These are phyloP conservation scores for Amesomyces nigricolor DNA, from an alignment of 2,329 filamentous ascomycete genomes.

Conservation along the genomic window DNA sequence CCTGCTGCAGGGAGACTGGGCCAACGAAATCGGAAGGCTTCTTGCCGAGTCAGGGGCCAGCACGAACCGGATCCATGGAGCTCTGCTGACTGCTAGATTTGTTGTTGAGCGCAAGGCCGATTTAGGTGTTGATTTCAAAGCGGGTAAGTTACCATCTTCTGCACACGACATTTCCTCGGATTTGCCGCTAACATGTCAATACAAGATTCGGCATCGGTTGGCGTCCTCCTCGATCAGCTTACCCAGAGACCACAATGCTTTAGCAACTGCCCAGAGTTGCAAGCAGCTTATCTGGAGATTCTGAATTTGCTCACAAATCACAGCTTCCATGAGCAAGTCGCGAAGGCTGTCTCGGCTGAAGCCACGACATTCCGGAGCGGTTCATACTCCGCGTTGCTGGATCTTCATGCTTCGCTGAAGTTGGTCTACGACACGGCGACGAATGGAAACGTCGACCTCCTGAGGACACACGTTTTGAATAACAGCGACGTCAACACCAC, in stretches of 20 bases:
- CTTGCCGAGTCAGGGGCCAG: slow-evolving; percentile 29
- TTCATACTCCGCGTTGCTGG: slow-evolving; percentile 26
- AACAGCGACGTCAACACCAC: slow-evolving; percentile 38
- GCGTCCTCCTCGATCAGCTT: slow-evolving; percentile 9
- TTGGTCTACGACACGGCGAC: slow-evolving; percentile 33
- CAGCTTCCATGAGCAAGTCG: slow-evolving; percentile 17
- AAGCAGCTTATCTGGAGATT: slow-evolving; percentile 43
- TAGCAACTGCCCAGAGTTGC: slow-evolving; percentile 35
- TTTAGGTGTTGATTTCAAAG: slow-evolving; percentile 39
- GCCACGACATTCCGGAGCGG: background rate
- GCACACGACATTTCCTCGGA: background rate
- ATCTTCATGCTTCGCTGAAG: slow-evolving; percentile 29
- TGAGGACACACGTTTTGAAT: slow-evolving; percentile 32
- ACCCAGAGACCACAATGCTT: slow-evolving; percentile 9
- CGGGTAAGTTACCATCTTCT: slow-evolving; percentile 35
- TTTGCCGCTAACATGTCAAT: background rate
- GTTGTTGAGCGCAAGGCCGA: slow-evolving; percentile 49
- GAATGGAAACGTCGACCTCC: slow-evolving; percentile 11
- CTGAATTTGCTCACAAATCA: slow-evolving; percentile 38
- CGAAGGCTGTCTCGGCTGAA: slow-evolving; percentile 11
- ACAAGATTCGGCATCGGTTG: slow-evolving; percentile 10
- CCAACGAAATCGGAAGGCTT: slow-evolving; percentile 36
- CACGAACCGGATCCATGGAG: slow-evolving; percentile 53
- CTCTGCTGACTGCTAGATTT: slow-evolving; percentile 51
- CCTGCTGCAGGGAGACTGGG: slow-evolving; percentile 48